These are phyloP conservation scores for Urtica urens DNA, from an alignment of 306 rosid species.

Conservation along the genomic window DNA sequence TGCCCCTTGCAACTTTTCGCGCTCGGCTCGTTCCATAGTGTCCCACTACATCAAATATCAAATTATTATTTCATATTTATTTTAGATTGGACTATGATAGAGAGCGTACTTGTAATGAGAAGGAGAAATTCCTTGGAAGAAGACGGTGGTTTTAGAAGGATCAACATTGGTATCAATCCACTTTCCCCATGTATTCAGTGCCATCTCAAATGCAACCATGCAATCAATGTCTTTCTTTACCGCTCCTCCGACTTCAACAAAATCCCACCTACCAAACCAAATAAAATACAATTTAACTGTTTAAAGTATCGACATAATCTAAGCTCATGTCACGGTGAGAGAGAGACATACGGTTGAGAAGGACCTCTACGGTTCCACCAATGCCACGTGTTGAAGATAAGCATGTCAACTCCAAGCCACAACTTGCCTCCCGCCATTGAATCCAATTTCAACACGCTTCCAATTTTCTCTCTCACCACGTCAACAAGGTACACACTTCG, in stretches of 20 bases:
- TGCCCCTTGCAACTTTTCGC: conserved; percentile 51
- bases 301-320: no score
- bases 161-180: conserved; percentile 66
- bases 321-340: no score
- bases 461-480: conserved; percentile 41
- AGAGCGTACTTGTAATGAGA: conserved; percentile 98
- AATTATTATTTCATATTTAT: no score
- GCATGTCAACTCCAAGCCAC: conserved; percentile 56
- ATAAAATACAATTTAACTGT: background rate
- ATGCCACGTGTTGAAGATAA: conserved; percentile 94
- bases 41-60: no score
- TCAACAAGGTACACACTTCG: conserved; percentile 77
- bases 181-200: conserved; percentile 62
- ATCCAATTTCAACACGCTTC: conserved; percentile 77
- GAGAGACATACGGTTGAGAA: conserved; percentile 64
- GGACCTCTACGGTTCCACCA: conserved; percentile 97
- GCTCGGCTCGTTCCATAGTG: conserved; percentile 55
- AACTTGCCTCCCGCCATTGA: conserved; percentile 48
- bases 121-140: conserved; percentile 94
- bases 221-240: conserved; percentile 63
- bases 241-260: conserved; percentile 35
- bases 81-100: no score
- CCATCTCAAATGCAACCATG: conserved; percentile 68
- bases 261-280: conserved; percentile 65
- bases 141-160: conserved; percentile 39